phyloP scores from a whole-genome alignment of 768 basidiomycete species.

The Rhodotorula graminis region DNA sequence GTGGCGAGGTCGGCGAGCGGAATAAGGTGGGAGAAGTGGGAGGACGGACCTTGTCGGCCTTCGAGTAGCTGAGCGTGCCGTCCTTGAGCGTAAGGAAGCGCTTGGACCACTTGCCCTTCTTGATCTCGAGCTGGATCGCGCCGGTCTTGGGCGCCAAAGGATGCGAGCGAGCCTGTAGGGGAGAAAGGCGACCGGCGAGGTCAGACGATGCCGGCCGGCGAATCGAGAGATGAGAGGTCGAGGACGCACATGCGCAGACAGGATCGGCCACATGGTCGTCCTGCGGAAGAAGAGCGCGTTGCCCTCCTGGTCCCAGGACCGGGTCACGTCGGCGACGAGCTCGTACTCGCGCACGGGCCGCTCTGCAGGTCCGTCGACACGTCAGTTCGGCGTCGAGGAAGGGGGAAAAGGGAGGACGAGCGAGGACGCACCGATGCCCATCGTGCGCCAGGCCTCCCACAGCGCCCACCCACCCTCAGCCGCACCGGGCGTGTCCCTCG shows the following conservation, averaged over 20 bases:
- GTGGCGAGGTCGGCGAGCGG: background rate
- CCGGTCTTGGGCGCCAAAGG: slow-evolving; percentile 51
- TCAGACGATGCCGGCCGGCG: slow-evolving; percentile 47
- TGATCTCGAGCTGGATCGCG: slow-evolving; percentile 82
- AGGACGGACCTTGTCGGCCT: slow-evolving; percentile 71
- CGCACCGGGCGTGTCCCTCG: slow-evolving; percentile 48
- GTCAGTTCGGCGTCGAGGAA: background rate
- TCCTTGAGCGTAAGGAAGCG: slow-evolving; percentile 82
- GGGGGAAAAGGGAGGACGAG: background rate
- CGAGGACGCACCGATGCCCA: slow-evolving; percentile 72
- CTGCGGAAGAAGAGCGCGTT: slow-evolving; percentile 76
- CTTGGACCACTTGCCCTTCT: slow-evolving; percentile 93
- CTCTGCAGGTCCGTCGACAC: slow-evolving; percentile 50
- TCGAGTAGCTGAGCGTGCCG: slow-evolving; percentile 78
- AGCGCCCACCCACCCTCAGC: slow-evolving; percentile 71
- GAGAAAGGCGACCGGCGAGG: too few relatives aligned
- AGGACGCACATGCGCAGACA: slow-evolving; percentile 15
- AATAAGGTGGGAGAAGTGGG: background rate
- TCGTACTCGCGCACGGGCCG: slow-evolving; percentile 86
- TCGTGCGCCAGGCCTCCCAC: slow-evolving; percentile 81
- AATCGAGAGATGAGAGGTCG: too few relatives aligned
- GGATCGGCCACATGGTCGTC: slow-evolving; percentile 56
- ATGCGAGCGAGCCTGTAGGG: slow-evolving; percentile 9
- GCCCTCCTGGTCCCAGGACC: slow-evolving; percentile 78
- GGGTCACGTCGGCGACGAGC: slow-evolving; percentile 67